These are phyloP conservation scores for Ceriops zippeliana DNA, from an alignment of 345 rosid species.

Conservation along the genomic window DNA sequence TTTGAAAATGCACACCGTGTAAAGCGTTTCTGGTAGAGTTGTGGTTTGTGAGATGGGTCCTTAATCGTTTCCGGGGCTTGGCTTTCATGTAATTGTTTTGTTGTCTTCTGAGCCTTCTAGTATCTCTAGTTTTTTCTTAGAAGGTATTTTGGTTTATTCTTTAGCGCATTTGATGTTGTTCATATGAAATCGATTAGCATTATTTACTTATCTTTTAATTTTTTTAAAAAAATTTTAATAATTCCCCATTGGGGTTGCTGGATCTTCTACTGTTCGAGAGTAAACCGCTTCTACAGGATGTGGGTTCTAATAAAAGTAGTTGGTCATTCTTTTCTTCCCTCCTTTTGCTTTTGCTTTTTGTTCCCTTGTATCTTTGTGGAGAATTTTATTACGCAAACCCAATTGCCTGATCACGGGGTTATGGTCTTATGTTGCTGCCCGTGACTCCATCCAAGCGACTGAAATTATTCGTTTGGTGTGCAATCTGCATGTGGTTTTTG, in stretches of 20 bases:
- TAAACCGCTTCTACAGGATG: constrained; percentile 9
- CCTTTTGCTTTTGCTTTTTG: neutral
- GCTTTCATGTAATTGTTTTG: no score
- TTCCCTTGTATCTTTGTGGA: neutral
- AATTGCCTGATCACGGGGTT: constrained; percentile 1
- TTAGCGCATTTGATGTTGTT: constrained; percentile 1
- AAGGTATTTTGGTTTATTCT: neutral
- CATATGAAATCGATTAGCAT: neutral
- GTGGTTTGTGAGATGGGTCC: no score
- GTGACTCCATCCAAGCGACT: constrained; percentile 12
- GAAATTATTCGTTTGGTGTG: constrained; percentile 3
- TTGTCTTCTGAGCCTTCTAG: neutral
- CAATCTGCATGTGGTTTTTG: constrained; percentile 9
- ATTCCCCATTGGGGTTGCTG: neutral
- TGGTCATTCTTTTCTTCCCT: constrained; percentile 12
- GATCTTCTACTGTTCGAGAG: constrained; percentile 13
- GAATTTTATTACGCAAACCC: constrained; percentile 5
- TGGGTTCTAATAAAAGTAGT: constrained; percentile 21
- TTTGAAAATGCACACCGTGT: neutral
- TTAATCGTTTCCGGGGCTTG: no score
- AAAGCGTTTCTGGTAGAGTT: neutral
- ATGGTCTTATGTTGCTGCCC: constrained; percentile 5
- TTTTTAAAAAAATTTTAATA: neutral
- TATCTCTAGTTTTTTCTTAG: neutral
- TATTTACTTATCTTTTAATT: no score